Evolutionary conservation across 2,329 filamentous ascomycete species (phyloP).

Genomic region (Penicillium concentricum): DNA sequence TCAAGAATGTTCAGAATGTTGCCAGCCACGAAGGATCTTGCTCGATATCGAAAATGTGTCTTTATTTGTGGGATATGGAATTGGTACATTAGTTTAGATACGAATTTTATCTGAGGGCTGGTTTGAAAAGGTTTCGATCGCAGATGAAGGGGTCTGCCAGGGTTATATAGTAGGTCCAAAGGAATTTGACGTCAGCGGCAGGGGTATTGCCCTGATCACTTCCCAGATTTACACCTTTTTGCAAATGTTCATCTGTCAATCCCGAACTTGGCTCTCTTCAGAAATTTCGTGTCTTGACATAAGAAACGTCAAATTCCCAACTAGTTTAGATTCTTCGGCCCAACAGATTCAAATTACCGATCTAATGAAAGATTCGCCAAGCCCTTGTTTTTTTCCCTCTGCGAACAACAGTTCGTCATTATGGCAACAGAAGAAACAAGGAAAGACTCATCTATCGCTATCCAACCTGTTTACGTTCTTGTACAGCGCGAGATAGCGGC

Average conservation of each 20-base stretch:
- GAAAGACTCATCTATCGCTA: neutral
- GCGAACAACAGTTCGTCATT: neutral
- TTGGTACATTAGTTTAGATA: neutral
- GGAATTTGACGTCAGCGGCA: neutral
- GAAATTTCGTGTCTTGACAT: neutral
- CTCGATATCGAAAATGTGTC: neutral
- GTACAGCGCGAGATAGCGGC: neutral
- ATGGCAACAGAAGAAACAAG: neutral
- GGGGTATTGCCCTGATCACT: neutral
- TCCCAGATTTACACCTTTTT: neutral
- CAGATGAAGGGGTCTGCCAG: neutral
- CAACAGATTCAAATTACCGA: neutral
- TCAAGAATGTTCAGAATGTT: slow-evolving; percentile 22
- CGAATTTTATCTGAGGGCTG: neutral
- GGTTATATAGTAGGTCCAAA: neutral
- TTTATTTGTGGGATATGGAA: neutral
- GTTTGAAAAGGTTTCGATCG: neutral
- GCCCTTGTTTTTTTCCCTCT: neutral
- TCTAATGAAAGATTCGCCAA: neutral
- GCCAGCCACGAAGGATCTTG: slow-evolving; percentile 16
- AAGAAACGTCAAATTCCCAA: neutral
- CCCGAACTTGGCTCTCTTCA: neutral
- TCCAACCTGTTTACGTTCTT: neutral
- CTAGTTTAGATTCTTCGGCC: neutral
- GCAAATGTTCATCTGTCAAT: neutral